Percentiles rank a stretch among this genome's conserved stretches.
Evolutionary conservation across 129 eudicot species (phyloP).

Genomic region (Pseudognaphalium luteoalbum): DNA sequence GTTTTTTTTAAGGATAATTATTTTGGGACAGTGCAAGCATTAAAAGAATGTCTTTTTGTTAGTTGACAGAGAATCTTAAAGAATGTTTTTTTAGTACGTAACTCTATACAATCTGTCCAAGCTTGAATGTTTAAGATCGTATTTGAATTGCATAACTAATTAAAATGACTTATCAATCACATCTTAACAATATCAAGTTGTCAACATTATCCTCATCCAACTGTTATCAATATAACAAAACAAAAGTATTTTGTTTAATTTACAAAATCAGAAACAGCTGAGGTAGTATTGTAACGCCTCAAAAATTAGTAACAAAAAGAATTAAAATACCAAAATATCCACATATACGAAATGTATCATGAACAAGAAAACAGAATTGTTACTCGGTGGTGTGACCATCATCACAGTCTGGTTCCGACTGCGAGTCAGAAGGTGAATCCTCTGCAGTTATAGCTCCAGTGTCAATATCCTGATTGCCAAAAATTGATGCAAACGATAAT

Average conservation of each 20-base stretch:
- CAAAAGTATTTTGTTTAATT: neutral
- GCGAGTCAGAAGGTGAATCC: conserved; percentile 50
- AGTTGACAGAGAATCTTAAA: too few relatives aligned
- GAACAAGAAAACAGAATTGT: conserved; percentile 7
- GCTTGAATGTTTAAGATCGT: neutral
- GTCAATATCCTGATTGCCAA: conserved; percentile 62
- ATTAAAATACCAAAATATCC: neutral
- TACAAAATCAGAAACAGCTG: neutral
- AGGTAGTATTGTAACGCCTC: neutral
- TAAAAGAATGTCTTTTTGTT: too few relatives aligned
- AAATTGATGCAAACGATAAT: conserved; percentile 68
- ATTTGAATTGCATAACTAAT: too few relatives aligned
- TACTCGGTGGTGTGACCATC: conserved; percentile 14
- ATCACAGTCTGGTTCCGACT: conserved; percentile 38
- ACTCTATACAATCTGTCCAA: neutral
- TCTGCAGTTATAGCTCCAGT: conserved; percentile 76
- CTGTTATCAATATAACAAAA: neutral
- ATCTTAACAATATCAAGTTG: neutral
- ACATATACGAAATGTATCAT: neutral
- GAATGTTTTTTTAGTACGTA: too few relatives aligned
- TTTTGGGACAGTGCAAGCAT: too few relatives aligned
- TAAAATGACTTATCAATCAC: neutral
- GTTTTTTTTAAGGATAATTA: too few relatives aligned
- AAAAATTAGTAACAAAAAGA: neutral
- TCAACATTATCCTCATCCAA: neutral